Conservation (phyloP, 1,139 yeast genomes). For the Debaryomyces robertsiae region DNA sequence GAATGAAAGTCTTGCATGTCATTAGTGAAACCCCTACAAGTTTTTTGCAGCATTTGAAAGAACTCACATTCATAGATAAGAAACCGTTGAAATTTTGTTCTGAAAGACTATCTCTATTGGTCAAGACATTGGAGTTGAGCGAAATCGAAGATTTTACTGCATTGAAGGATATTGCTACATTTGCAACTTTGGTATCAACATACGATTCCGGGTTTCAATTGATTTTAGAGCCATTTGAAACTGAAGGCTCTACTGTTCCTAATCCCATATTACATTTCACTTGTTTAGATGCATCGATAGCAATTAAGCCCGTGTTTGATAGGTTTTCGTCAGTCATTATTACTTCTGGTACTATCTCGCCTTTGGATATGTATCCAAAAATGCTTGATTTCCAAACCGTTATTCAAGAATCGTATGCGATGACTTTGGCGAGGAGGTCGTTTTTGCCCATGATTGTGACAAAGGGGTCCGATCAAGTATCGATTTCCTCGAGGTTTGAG, state of each 20-base stretch:
- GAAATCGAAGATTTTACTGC: conserved; percentile 94
- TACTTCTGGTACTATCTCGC: conserved; percentile 97
- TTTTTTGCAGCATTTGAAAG: conserved; percentile 88
- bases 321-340: conserved; percentile 91
- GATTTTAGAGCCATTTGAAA: conserved; percentile 92
- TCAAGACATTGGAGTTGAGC: conserved; percentile 81
- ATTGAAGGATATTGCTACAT: conserved; percentile 91
- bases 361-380: conserved; percentile 97
- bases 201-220: conserved; percentile 91
- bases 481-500: conserved; percentile 93
- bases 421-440: conserved; percentile 91
- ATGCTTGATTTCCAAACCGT: conserved; percentile 96
- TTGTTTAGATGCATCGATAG: conserved; percentile 96
- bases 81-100: conserved; percentile 92
- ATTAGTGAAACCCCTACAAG: conserved; percentile 96
- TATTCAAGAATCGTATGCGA: conserved; percentile 89
- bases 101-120: conserved; percentile 83
- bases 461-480: conserved; percentile 96
- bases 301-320: conserved; percentile 95
- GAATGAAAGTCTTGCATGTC: conserved; percentile 97
- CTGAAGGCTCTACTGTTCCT: conserved; percentile 97
- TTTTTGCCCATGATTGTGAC: conserved; percentile 95
- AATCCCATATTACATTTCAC: conserved; percentile 95
- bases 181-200: conserved; percentile 93
- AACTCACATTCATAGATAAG: conserved; percentile 85